phyloP scores from a whole-genome alignment of 805 yeast genomes.

The Saturnispora besseyi region DNA sequence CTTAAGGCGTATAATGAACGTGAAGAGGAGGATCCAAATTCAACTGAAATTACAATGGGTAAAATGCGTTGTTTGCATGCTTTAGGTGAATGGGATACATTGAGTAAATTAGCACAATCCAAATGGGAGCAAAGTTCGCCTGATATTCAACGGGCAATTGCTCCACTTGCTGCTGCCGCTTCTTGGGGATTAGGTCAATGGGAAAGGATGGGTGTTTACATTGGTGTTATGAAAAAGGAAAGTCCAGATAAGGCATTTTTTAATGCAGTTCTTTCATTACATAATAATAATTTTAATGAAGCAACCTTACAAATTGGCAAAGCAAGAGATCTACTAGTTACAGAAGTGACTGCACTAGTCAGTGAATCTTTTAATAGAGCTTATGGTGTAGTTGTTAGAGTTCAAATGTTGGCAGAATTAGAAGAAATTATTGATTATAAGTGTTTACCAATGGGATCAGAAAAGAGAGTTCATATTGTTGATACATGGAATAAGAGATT shows the following conservation, averaged over 20 bases:
- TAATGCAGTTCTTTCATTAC: slow-evolving; percentile 80
- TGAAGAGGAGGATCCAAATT: slow-evolving; percentile 53
- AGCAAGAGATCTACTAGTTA: slow-evolving; percentile 83
- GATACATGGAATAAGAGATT: slow-evolving; percentile 91
- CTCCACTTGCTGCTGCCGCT: slow-evolving; percentile 97
- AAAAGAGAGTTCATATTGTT: slow-evolving; percentile 67
- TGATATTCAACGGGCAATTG: slow-evolving; percentile 73
- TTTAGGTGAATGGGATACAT: slow-evolving; percentile 95
- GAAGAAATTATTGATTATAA: slow-evolving; percentile 93
- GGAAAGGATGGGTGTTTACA: slow-evolving; percentile 92
- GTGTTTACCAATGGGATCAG: slow-evolving; percentile 73
- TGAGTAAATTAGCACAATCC: slow-evolving; percentile 74
- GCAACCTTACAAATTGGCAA: slow-evolving; percentile 70
- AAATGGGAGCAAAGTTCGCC: slow-evolving; percentile 73
- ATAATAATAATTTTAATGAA: slow-evolving; percentile 74
- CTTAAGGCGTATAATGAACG: slow-evolving; percentile 79
- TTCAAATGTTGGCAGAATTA: slow-evolving; percentile 93
- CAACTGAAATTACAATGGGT: slow-evolving; percentile 90
- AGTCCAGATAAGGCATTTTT: slow-evolving; percentile 95
- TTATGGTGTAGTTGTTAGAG: slow-evolving; percentile 90
- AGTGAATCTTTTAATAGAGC: slow-evolving; percentile 96
- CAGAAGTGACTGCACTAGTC: slow-evolving; percentile 89
- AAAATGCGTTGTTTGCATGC: slow-evolving; percentile 98
- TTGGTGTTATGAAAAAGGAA: slow-evolving; percentile 79
- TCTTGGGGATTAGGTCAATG: slow-evolving; percentile 98